Conservation (phyloP, 2,329 filamentous ascomycete species). For the Colletotrichum endophyticum region DNA sequence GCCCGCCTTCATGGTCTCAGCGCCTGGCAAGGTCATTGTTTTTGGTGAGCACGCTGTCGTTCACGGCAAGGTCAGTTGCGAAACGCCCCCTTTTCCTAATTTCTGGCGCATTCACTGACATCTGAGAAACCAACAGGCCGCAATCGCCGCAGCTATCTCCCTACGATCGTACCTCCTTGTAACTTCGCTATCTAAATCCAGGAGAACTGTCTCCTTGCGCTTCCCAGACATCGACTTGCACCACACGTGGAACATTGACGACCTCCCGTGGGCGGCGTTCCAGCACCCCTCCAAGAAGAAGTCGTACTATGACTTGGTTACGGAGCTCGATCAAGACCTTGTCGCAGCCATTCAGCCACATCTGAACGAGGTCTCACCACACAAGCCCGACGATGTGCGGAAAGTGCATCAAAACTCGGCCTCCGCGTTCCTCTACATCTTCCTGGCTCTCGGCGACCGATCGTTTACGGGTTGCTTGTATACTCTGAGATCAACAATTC, state of each 20-base stretch:
- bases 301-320: slow-evolving; percentile 90
- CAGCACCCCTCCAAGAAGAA: slow-evolving; percentile 85
- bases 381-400: slow-evolving; percentile 71
- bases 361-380: slow-evolving; percentile 71
- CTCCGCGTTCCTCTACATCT: slow-evolving; percentile 88
- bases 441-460: slow-evolving; percentile 82
- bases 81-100: neutral
- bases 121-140: slow-evolving; percentile 59
- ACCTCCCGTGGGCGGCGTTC: slow-evolving; percentile 86
- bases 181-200: slow-evolving; percentile 90
- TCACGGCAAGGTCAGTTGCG: slow-evolving; percentile 77
- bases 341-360: slow-evolving; percentile 82
- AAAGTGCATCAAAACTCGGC: slow-evolving; percentile 87
- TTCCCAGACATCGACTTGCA: slow-evolving; percentile 91
- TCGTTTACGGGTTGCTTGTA: slow-evolving; percentile 84
- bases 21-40: slow-evolving; percentile 97
- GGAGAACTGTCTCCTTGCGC: slow-evolving; percentile 82
- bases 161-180: slow-evolving; percentile 96
- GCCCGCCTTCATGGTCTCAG: slow-evolving; percentile 96
- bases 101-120: neutral
- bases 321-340: slow-evolving; percentile 82
- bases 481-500: slow-evolving; percentile 90
- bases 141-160: slow-evolving; percentile 93
- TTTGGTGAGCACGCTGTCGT: slow-evolving; percentile 99
- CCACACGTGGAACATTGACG: slow-evolving; percentile 94